Percentiles rank a stretch among this genome's conserved stretches.
Conservation (phyloP, 2,329 filamentous ascomycete species). For the Akanthomyces lecanii region DNA sequence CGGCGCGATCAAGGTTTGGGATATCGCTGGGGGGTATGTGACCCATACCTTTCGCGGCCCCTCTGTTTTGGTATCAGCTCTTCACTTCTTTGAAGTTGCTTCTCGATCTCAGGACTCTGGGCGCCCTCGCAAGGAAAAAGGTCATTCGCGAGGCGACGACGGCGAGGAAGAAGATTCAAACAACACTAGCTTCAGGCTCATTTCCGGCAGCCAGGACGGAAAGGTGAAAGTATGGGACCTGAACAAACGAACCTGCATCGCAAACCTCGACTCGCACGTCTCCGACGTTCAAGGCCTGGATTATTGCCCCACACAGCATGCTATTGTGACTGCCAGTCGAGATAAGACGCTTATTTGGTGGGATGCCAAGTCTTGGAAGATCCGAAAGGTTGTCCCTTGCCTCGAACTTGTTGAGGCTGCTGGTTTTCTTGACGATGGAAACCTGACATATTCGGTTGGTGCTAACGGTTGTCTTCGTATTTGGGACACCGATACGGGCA, state of each 20-base stretch:
- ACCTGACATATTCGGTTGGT: slow-evolving; percentile 76
- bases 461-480: slow-evolving; percentile 77
- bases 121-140: slow-evolving; percentile 32
- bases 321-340: slow-evolving; percentile 77
- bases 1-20: slow-evolving; percentile 94
- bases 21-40: slow-evolving; percentile 81
- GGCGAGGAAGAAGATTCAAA: slow-evolving; percentile 36
- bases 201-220: slow-evolving; percentile 90
- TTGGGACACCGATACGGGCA: slow-evolving; percentile 74
- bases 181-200: slow-evolving; percentile 65
- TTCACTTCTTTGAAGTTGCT: slow-evolving; percentile 83
- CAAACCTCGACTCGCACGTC: slow-evolving; percentile 83
- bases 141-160: slow-evolving; percentile 29
- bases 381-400: slow-evolving; percentile 73
- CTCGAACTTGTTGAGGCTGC: slow-evolving; percentile 81
- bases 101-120: slow-evolving; percentile 32
- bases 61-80: slow-evolving; percentile 82
- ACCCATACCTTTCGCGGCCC: slow-evolving; percentile 96
- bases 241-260: slow-evolving; percentile 72
- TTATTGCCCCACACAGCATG: slow-evolving; percentile 70
- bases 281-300: slow-evolving; percentile 88
- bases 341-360: slow-evolving; percentile 94
- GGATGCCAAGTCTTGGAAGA: slow-evolving; percentile 82
- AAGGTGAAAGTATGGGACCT: slow-evolving; percentile 90
- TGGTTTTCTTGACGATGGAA: slow-evolving; percentile 70